Evolutionary conservation across 495 filamentous ascomycete genomes (phyloP), one percentile per base, ranked within the genome.

Genomic region (Amorphotheca resinae): DNA sequence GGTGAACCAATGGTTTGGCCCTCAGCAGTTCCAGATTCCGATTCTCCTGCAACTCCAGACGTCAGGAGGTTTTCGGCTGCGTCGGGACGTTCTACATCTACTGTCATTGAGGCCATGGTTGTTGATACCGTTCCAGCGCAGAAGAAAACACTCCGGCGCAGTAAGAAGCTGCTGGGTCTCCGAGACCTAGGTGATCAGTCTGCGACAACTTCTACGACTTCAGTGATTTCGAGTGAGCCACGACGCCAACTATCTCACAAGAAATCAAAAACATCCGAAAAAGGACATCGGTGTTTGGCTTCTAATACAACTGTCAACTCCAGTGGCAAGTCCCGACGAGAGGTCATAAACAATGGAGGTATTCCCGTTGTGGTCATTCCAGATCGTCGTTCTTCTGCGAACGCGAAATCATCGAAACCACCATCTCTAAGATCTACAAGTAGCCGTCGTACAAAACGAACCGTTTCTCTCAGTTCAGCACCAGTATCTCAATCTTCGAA

Each of bases 351-450:
- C 47, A 65, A 52, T 30, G 70, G 70, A 22, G 68, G 60, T 4
- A 80, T 82, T 39, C 79, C 79, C 4, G 80, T 86, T 37, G 73
- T 84, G 12, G 73, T 86, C 15, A 74, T 86, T 31, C 83, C 83
- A 9, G 69, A 84, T 33, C 69, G 82, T 31, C 67, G 59, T 16
- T 76, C 80, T 9, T 85, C 82, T 9, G 58, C 81, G 8, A 74
- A 71, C 33, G 58, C 81, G 8, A 74, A 71, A 33, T 76, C 73
- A 32, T 63, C 56, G 16, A 61, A 30, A 26, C 15, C 65, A 23
- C 67, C 67, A 4, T 75, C 71, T 9, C 59, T 74, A 16, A 60
- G 72, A 47, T 73, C 72, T 12, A 71, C 66, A 25, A 68, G 68
- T 51, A 76, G 70, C 45, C 59, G 64, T 25, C 61, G 56, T 45